Evolutionary conservation across 2,329 filamentous ascomycete genomes (phyloP), one percentile per base, ranked within the genome.

Genomic region (Rutstroemia sp.): DNA sequence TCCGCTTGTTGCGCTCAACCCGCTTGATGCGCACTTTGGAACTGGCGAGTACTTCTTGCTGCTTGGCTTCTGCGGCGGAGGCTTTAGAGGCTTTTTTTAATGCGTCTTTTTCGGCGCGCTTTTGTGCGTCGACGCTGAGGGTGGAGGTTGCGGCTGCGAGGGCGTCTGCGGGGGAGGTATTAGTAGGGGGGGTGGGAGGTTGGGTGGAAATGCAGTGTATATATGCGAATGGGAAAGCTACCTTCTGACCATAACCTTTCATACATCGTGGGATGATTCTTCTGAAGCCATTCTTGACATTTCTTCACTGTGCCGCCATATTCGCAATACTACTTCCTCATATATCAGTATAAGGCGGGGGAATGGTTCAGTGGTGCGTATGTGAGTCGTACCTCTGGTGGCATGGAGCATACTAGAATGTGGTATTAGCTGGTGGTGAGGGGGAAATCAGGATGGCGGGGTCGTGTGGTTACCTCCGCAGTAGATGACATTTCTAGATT

Each of bases 41-140:
- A 59, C 87, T 83, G 39, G 90, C 89, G 64, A 92, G 87, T 69
- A 87, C 86, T 14, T 63, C 89, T 23, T 85, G 86, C 61, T 92
- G 86, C 70, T 91, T 90, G 61, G 86, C 83, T 73, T 96, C 92
- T 19, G 84, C 86, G 25, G 91, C 86, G 63, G 91, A 89, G 52
- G 94, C 94, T 76, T 96, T 96, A 57, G 91, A 89, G 39, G 92
- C 88, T 76, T 99, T 97, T 79, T 97, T 99, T 67, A 90, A 86
- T 37, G 92, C 91, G 73, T 99, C 94, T 73, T 96, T 96, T 62
- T 90, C 91, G 55, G 92, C 92, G 66, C 92, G 88, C 76, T 96
- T 92, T 73, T 95, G 91, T 51, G 91, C 92, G 61, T 94, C 90
- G 69, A 97, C 76, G 53, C 89, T 94, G 63, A 99, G 85, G 38